These are phyloP conservation scores for Plasmodium adleri DNA, from an alignment of 169 alveolate species.

Conservation along the genomic window DNA sequence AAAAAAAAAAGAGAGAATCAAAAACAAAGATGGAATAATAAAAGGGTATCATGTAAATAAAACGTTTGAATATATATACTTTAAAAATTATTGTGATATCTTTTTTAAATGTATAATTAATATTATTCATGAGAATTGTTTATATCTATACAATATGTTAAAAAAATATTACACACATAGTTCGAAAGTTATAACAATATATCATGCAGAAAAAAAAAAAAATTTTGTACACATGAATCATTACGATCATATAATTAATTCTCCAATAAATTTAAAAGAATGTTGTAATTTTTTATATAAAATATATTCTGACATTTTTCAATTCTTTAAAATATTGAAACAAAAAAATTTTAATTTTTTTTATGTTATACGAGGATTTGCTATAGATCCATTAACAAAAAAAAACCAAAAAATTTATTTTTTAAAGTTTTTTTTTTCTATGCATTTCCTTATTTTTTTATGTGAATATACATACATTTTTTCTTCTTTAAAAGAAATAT, in stretches of 20 bases:
- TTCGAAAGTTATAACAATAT: background rate
- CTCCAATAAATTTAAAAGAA: slow-evolving; percentile 8
- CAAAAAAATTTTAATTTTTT: slow-evolving; percentile 16
- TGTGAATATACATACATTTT: slow-evolving; percentile 63
- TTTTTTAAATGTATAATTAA: slow-evolving; percentile 60
- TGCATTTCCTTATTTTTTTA: slow-evolving; percentile 37
- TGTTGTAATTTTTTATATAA: slow-evolving; percentile 10
- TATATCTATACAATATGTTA: slow-evolving; percentile 22
- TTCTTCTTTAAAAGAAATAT: slow-evolving; percentile 26
- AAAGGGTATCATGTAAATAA: no score
- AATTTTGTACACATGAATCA: background rate
- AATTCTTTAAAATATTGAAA: slow-evolving; percentile 25
- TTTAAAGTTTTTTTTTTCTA: slow-evolving; percentile 60
- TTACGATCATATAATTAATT: background rate
- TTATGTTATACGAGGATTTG: background rate
- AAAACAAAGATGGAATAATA: slow-evolving; percentile 4
- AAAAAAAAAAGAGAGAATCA: slow-evolving; percentile 7
- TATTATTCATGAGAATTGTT: slow-evolving; percentile 43
- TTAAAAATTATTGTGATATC: slow-evolving; percentile 15
- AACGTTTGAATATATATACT: background rate
- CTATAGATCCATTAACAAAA: slow-evolving; percentile 12
- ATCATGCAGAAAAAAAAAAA: no score
- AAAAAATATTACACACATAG: background rate
- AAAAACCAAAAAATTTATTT: slow-evolving; percentile 21
- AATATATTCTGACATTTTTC: slow-evolving; percentile 50